Evolutionary conservation across 1,284 basidiomycete species (phyloP), one percentile per base, ranked within the genome.

Genomic region (Trametes pubescens): DNA sequence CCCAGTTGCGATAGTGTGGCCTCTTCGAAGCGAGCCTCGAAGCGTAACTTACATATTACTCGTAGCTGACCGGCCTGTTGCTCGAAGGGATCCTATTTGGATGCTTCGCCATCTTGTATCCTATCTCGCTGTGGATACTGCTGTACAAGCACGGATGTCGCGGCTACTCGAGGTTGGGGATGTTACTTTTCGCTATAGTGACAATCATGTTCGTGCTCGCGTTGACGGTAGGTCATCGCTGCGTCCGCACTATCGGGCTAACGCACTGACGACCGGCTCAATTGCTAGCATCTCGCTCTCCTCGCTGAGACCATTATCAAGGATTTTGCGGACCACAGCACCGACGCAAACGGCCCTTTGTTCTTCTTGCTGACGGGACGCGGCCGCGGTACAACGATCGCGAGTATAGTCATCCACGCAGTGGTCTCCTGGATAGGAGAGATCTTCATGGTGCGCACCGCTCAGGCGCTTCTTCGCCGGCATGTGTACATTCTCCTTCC

Each of bases 101-200:
- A 11, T 43, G 29, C 13, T 44, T 55, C 53, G 37, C 16, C 16
- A 46, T 44, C 3, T 16, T 46, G 4, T 55, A 44, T 21, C 53
- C 34, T 14, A 44, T 52, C 35, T 34, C 58, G 26, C 14, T 59
- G 16, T 59, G 58, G 58, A 46, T 59, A 13, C 43, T 59, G 10
- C 14, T 51, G 38, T 51, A 38, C 38, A 43, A n/a, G 11, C 26
- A 24, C 13, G 32, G 43, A 18, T 29, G 38, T 8, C 26, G 40
- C 43, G 9, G 40, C 13, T 32, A 24, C 24, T 22, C 51, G 21
- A 44, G 40, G 40, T 9, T 34, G n/a, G 40, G 40, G 5, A 11
- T 55, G 10, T 55, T 40, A 40, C 26, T 55, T 18, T 43, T 32
- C 10, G 43, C 24, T 2, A 34, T 55, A 9, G 32, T 34, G 21